Conservation (phyloP, 73 alveolate species). For the Blepharisma stoltei region DNA sequence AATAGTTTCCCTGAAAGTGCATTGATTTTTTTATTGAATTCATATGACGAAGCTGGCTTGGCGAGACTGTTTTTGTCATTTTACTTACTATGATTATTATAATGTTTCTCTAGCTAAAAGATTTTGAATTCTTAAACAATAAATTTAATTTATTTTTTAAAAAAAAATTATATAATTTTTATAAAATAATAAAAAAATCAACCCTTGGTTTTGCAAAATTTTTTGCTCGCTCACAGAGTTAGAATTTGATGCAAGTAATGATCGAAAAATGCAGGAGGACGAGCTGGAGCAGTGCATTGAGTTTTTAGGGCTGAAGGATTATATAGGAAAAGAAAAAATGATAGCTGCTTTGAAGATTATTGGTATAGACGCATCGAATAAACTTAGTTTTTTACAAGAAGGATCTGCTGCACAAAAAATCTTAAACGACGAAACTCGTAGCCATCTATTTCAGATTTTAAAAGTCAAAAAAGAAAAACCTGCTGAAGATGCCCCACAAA, state of each 20-base stretch:
- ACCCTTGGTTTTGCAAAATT: no score
- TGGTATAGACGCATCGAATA: conserved; percentile 1
- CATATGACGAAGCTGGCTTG: conserved; percentile 5
- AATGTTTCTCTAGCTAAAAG: no score
- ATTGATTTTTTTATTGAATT: not conserved
- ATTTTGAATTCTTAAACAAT: no score
- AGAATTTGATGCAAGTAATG: conserved; percentile 3
- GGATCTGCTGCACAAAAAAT: conserved; percentile 15
- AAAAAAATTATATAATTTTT: no score
- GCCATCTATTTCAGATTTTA: not conserved
- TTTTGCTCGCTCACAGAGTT: no score
- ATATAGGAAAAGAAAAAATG: conserved; percentile 2
- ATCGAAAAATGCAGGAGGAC: conserved; percentile 15
- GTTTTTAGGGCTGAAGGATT: not conserved
- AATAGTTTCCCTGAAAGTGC: not conserved
- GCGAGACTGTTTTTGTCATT: not conserved
- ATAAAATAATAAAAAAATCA: no score
- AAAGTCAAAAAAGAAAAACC: no score
- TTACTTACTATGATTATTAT: no score
- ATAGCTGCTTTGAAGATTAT: not conserved
- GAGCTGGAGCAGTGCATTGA: conserved; percentile 21
- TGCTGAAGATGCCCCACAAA: no score
- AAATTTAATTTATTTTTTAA: no score
- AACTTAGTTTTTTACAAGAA: conserved; percentile 13
- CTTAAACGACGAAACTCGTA: conserved; percentile 24